phyloP scores from a whole-genome alignment of 1,139 yeast species.

The Cylindricascospora bacillispora region DNA sequence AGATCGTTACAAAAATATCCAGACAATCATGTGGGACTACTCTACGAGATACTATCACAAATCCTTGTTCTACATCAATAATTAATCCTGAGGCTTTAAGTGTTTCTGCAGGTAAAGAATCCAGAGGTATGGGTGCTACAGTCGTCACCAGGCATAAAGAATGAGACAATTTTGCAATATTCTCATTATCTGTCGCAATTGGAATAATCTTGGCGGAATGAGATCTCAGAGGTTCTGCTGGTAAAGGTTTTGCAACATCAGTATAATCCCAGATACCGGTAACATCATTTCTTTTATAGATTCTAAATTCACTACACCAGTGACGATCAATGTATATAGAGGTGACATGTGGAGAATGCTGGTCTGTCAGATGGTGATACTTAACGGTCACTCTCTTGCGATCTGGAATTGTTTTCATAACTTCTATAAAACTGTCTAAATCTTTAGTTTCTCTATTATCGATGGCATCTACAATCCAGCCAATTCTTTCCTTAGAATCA shows the following conservation, averaged over 20 bases:
- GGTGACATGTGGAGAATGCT: slow-evolving; percentile 55
- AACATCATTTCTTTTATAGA: slow-evolving; percentile 64
- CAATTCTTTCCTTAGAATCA: slow-evolving; percentile 44
- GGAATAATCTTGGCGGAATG: slow-evolving; percentile 61
- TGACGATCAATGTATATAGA: slow-evolving; percentile 70
- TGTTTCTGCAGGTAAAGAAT: slow-evolving; percentile 54
- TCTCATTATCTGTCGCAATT: slow-evolving; percentile 46
- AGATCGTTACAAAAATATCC: slow-evolving; percentile 67
- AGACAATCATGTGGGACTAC: slow-evolving; percentile 77
- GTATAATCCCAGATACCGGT: slow-evolving; percentile 85
- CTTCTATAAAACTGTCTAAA: slow-evolving; percentile 62
- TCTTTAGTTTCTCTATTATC: slow-evolving; percentile 66
- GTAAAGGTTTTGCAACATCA: slow-evolving; percentile 53
- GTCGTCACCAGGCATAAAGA: slow-evolving; percentile 61
- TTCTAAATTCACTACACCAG: slow-evolving; percentile 62
- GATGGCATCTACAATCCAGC: slow-evolving; percentile 68
- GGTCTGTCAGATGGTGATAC: slow-evolving; percentile 69
- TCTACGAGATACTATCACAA: slow-evolving; percentile 65
- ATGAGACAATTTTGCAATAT: slow-evolving; percentile 42
- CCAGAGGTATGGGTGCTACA: slow-evolving; percentile 55
- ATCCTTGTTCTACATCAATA: slow-evolving; percentile 68
- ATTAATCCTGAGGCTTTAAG: slow-evolving; percentile 66
- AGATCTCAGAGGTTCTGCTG: slow-evolving; percentile 38
- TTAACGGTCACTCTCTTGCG: slow-evolving; percentile 56
- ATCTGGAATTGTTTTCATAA: slow-evolving; percentile 70